Base-by-base conservation (phyloP, 176 grass and related monocot genomes). In the Ensete ventricosum region DNA sequence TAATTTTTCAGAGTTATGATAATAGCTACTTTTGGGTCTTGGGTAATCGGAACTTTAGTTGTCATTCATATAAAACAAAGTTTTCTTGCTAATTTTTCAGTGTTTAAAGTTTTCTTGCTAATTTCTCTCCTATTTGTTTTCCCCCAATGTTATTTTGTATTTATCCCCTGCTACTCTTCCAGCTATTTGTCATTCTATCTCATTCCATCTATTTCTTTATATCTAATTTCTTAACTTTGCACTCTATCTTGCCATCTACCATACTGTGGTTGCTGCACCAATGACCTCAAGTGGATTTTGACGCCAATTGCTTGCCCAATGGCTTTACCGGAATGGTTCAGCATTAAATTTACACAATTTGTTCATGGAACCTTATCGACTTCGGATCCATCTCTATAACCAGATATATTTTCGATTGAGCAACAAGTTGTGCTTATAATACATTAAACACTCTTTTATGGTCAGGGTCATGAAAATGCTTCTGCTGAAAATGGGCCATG, bases 391-490 rank as follows among this genome's bases (percentile, higher is more conserved):
- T 69, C 29, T 50, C 2, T 9, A 55, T 27, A 14, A 7, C 57
- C 4, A 6, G 11, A 27, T 1, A 3, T 54, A 2, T 73, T 26
- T 26, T 55, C 1, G 5, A 54, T 16, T 14, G 8, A 54, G 50
- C 12, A 73, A 73, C 26, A n/a, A 2, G 49, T 54, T 55, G 75
- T n/a, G 14, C 16, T 54, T 76, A 7, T 60, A 66, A 51, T 76
- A 34, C 24, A 51, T 52, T 70, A 29, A 25, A 69, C 34, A 21
- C 72, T 20, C 54, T 8, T 59, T 57, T 17, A 67, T 85, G 67
- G 51, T 50, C 62, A 98, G 94, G 94, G 94, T 60, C 88, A 98
- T 81, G 86, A 91, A 84, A 93, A 89, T 91, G 90, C 94, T 76
- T 73, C 90, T 29, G 86, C 94, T 81, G 90, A 98, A 78, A 85